These are phyloP conservation scores for Geoglossum cookeanum DNA, from an alignment of 2,329 filamentous ascomycete genomes.

Conservation along the genomic window DNA sequence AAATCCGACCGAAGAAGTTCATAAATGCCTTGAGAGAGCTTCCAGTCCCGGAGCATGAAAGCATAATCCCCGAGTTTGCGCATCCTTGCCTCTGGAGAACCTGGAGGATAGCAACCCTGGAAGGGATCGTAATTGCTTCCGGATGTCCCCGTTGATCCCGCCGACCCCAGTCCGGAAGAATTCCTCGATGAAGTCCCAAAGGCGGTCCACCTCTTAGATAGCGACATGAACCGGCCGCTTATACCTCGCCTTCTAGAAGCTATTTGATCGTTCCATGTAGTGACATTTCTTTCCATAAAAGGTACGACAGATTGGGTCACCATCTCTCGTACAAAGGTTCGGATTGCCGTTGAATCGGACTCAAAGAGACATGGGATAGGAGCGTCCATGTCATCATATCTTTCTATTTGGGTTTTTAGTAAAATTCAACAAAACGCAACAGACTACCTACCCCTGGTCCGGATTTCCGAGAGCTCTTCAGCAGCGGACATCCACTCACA, in stretches of 20 bases:
- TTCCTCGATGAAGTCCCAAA: constrained; percentile 51
- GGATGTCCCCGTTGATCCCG: constrained; percentile 14
- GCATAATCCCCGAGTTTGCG: constrained; percentile 86
- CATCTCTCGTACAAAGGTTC: constrained; percentile 81
- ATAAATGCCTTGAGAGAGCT: constrained; percentile 77
- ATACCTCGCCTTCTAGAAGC: constrained; percentile 77
- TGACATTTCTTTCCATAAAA: constrained; percentile 83
- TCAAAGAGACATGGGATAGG: constrained; percentile 70
- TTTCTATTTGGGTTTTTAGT: constrained; percentile 26
- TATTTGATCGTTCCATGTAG: constrained; percentile 93
- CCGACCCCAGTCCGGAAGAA: constrained; percentile 23
- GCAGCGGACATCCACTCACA: constrained; percentile 78
- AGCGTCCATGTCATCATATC: constrained; percentile 51
- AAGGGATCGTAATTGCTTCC: constrained; percentile 58
- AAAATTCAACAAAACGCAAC: background rate
- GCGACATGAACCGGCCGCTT: constrained; percentile 79
- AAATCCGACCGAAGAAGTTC: constrained; percentile 80
- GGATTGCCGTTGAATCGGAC: constrained; percentile 74
- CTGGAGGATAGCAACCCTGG: constrained; percentile 65
- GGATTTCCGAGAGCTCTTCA: constrained; percentile 64
- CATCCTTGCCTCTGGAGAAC: constrained; percentile 75
- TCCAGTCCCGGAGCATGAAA: constrained; percentile 95
- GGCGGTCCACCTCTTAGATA: constrained; percentile 75
- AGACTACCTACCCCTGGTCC: constrained; percentile 25
- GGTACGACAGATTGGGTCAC: constrained; percentile 88